phyloP scores from a whole-genome alignment of 208 protist species.

The Trypanosoma boissoni region DNA sequence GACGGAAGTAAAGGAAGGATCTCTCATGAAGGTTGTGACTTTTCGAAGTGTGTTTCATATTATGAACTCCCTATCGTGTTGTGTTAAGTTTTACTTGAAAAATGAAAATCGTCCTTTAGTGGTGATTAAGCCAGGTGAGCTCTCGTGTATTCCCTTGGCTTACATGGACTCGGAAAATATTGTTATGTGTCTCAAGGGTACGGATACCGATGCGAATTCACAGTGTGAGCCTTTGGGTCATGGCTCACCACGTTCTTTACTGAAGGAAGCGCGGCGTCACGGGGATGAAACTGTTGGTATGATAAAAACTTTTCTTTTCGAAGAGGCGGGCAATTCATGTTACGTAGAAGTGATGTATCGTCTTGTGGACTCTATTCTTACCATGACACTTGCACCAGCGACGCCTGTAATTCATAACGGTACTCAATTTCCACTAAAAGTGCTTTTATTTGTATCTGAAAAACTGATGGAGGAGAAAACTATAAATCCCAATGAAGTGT shows the following conservation, averaged over 20 bases:
- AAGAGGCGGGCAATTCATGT: neutral
- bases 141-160: constrained; percentile 17
- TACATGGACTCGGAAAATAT: constrained; percentile 11
- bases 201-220: constrained; percentile 4
- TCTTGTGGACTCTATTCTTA: constrained; percentile 14
- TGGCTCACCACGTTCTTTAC: constrained; percentile 5
- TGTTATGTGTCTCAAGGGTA: constrained; percentile 1
- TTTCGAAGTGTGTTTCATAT: constrained; percentile 24
- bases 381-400: constrained; percentile 19
- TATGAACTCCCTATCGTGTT: constrained; percentile 13
- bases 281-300: constrained; percentile 27
- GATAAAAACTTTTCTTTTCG: constrained; percentile 23
- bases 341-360: constrained; percentile 31
- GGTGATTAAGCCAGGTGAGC: constrained; percentile 8
- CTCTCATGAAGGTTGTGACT: constrained; percentile 13
- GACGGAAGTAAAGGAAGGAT: constrained; percentile 1
- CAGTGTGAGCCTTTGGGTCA: constrained; percentile 7
- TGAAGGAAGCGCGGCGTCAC: constrained; percentile 8
- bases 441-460: constrained; percentile 11
- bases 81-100: neutral
- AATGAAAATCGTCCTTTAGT: neutral
- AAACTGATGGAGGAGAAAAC: constrained; percentile 8
- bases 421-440: constrained; percentile 19
- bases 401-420: constrained; percentile 22
- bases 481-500: constrained; percentile 11